Evolutionary conservation across 805 yeast genomes (phyloP).

Genomic region (Zygosaccharomyces bailii): DNA sequence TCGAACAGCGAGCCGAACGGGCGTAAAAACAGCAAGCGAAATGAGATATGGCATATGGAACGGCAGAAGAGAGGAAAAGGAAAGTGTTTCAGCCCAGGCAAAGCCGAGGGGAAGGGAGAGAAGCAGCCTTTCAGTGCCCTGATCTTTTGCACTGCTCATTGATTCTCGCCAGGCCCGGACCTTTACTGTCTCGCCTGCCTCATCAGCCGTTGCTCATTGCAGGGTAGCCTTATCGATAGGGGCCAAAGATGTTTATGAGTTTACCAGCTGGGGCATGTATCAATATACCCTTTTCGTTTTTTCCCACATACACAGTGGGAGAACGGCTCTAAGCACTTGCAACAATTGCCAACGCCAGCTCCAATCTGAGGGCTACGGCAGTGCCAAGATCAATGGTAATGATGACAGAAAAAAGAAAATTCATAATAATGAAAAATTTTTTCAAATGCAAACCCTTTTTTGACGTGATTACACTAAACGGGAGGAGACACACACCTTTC

Average conservation of each 20-base stretch:
- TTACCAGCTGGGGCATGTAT: neutral
- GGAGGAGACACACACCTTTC: too few relatives aligned
- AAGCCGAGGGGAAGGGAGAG: neutral
- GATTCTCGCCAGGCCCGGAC: neutral
- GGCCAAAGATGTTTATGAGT: neutral
- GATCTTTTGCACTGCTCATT: neutral
- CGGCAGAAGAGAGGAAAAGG: neutral
- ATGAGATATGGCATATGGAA: neutral
- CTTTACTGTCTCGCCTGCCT: neutral
- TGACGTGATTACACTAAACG: too few relatives aligned
- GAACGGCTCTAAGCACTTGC: neutral
- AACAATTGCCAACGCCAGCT: neutral
- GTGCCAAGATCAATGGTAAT: neutral
- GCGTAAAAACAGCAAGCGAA: constrained; percentile 1
- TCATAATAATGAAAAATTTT: neutral
- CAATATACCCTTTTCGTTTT: neutral
- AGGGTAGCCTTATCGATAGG: neutral
- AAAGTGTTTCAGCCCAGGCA: neutral
- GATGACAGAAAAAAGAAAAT: constrained; percentile 2
- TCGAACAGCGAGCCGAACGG: constrained; percentile 3
- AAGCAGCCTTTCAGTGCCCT: neutral
- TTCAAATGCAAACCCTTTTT: too few relatives aligned
- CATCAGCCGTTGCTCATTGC: neutral
- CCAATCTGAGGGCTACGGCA: neutral
- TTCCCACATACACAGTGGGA: neutral